Conservation (phyloP, 2,329 filamentous ascomycete genomes). For the Sclerotinia glacialis region DNA sequence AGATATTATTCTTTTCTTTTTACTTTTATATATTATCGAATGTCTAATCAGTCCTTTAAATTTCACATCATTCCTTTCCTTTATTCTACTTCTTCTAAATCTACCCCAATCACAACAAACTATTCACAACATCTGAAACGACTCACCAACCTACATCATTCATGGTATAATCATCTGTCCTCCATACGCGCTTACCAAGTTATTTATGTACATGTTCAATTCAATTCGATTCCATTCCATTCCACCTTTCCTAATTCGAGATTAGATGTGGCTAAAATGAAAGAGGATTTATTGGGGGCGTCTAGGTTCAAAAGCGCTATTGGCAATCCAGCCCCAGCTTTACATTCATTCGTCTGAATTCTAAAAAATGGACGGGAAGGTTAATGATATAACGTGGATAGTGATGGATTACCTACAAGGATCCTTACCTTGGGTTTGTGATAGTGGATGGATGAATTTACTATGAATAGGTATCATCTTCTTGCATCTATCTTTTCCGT, state of each 20-base stretch:
- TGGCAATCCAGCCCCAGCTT: conserved; percentile 14
- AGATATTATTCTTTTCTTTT: too few species aligned
- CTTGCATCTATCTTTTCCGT: background rate
- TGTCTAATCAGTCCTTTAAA: too few species aligned
- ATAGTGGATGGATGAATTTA: background rate
- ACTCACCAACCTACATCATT: background rate
- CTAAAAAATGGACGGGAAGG: background rate
- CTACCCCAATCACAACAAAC: background rate
- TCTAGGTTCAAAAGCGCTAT: conserved; percentile 12
- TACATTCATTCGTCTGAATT: background rate
- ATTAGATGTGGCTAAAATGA: conserved; percentile 14
- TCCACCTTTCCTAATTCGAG: conserved; percentile 7
- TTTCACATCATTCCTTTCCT: background rate
- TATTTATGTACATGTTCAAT: conserved; percentile 12
- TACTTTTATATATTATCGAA: too few species aligned
- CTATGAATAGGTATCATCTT: conserved; percentile 12
- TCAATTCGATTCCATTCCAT: conserved; percentile 6
- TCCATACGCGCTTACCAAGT: conserved; percentile 9
- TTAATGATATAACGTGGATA: background rate
- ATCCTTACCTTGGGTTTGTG: background rate
- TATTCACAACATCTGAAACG: conserved; percentile 11
- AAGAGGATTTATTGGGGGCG: conserved; percentile 3
- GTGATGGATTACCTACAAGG: background rate
- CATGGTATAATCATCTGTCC: background rate
- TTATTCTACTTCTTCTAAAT: too few species aligned